Conservation (phyloP, 495 filamentous ascomycete species). For the Trichoderma erinaceum region DNA sequence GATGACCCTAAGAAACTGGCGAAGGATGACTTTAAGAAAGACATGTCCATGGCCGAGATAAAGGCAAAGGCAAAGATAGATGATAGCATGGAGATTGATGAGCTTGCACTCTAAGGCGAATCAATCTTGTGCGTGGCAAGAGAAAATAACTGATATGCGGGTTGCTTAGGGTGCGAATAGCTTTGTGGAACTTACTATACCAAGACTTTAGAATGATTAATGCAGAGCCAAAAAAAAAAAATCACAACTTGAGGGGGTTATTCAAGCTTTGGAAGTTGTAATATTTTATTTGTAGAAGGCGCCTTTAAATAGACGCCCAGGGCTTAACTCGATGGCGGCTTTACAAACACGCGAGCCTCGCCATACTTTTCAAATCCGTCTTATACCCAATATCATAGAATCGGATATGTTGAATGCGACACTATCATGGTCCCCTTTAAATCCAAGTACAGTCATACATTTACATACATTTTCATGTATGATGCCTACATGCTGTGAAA, state of each 20-base stretch:
- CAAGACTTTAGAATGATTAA: no score
- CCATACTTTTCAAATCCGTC: background rate
- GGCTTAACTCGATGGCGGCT: background rate
- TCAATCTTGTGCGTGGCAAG: background rate
- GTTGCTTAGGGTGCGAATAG: no score
- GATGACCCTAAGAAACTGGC: background rate
- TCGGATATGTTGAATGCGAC: slow-evolving; percentile 5
- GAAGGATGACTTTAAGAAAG: background rate
- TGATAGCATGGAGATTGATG: slow-evolving; percentile 7
- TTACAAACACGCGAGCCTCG: background rate
- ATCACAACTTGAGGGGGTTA: no score
- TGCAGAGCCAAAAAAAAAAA: no score
- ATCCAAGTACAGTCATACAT: background rate
- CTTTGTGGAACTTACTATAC: no score
- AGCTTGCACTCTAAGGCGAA: background rate
- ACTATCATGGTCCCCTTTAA: background rate
- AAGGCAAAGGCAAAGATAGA: background rate
- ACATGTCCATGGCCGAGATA: background rate
- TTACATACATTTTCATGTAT: background rate
- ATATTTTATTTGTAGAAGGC: no score
- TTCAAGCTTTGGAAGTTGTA: no score
- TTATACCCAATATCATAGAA: background rate
- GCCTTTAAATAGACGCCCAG: no score
- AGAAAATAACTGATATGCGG: background rate
- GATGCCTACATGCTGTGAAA: background rate